Percentiles rank a stretch among this genome's conserved stretches.
Evolutionary conservation across 2,329 filamentous ascomycete genomes (phyloP).

Genomic region (Colletotrichum sp.): DNA sequence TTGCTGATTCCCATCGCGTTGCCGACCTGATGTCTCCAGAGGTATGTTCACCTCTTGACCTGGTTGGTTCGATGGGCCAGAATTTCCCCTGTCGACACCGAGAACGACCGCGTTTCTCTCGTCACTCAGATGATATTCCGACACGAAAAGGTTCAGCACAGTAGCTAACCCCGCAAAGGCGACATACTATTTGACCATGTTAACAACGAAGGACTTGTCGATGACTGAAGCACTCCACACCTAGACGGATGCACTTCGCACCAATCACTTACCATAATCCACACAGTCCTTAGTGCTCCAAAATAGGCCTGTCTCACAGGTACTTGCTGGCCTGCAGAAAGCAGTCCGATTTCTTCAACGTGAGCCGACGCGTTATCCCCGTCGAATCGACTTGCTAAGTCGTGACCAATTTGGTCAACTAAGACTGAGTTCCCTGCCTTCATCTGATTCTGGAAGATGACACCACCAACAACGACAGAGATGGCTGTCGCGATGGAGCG

Average conservation of each 20-base stretch:
- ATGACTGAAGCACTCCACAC: no score
- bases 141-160: background rate
- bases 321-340: constrained; percentile 12
- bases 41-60: background rate
- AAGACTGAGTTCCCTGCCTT: constrained; percentile 8
- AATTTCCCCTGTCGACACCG: background rate
- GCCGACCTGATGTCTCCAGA: background rate
- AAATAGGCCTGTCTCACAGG: constrained; percentile 29
- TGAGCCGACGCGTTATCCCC: constrained; percentile 24
- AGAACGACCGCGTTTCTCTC: background rate
- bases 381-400: background rate
- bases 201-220: background rate
- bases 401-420: background rate
- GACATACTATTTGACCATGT: background rate
- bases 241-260: no score
- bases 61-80: background rate
- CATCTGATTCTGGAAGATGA: constrained; percentile 81
- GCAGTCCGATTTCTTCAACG: background rate
- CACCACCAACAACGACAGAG: constrained; percentile 74
- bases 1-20: background rate
- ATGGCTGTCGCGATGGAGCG: constrained; percentile 72
- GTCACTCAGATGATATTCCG: background rate
- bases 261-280: constrained; percentile 35
- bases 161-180: background rate
- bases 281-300: constrained; percentile 27